Conservation (phyloP, 2,329 filamentous ascomycete genomes). For the Parascedosporium putredinis region DNA sequence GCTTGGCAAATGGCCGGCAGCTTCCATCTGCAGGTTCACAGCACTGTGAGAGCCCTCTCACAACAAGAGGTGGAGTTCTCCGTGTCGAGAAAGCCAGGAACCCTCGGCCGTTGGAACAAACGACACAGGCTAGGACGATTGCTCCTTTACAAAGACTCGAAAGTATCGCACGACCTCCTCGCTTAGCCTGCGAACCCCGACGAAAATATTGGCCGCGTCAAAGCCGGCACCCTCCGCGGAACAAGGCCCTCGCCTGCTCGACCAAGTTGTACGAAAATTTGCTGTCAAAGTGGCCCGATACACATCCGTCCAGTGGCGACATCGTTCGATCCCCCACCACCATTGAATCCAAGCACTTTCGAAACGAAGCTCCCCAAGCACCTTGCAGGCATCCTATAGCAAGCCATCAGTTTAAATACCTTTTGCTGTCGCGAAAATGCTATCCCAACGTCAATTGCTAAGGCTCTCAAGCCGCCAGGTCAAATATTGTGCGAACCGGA, state of each 20-base stretch:
- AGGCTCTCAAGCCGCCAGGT: not conserved
- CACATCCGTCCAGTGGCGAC: not conserved
- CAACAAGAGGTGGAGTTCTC: not conserved
- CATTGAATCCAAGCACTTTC: not conserved
- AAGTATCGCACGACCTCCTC: too few relatives aligned
- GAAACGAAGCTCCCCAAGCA: not conserved
- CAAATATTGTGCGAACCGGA: not conserved
- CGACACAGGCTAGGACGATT: not conserved
- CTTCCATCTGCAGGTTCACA: not conserved
- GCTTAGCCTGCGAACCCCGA: too few relatives aligned
- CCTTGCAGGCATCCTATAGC: not conserved
- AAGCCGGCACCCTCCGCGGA: not conserved
- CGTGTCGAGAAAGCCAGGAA: not conserved
- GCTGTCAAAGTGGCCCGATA: not conserved
- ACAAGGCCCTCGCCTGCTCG: not conserved
- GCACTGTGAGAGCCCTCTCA: too few relatives aligned
- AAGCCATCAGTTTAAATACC: not conserved
- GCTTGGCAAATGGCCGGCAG: constrained; percentile 1
- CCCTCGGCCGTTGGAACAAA: not conserved
- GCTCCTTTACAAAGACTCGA: too few relatives aligned
- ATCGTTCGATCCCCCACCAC: not conserved
- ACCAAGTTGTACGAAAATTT: not conserved
- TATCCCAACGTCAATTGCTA: not conserved
- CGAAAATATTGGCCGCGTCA: not conserved
- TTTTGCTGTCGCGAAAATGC: not conserved